Evolutionary conservation across 2,329 filamentous ascomycete genomes (phyloP).

Genomic region (Atkinsonella hypoxylon): DNA sequence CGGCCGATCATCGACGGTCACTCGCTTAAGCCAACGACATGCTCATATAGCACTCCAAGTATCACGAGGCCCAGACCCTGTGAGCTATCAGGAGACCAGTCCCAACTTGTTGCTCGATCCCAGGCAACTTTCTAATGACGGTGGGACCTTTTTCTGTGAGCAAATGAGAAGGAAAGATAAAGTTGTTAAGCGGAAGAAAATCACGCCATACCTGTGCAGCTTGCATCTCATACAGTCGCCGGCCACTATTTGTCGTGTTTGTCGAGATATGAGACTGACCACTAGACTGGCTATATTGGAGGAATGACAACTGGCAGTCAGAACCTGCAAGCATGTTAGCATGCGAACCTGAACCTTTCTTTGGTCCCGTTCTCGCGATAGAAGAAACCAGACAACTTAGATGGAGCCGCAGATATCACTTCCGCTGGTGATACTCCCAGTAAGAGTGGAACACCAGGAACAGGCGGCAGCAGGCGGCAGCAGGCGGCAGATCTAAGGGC

Average conservation of each 20-base stretch:
- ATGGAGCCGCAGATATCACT: neutral
- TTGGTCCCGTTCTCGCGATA: neutral
- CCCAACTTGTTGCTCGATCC: neutral
- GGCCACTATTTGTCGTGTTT: neutral
- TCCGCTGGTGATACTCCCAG: neutral
- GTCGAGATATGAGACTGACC: neutral
- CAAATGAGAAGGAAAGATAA: no score
- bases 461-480: no score
- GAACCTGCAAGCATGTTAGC: neutral
- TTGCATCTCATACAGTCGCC: neutral
- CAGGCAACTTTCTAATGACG: neutral
- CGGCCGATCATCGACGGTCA: neutral
- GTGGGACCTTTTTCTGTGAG: neutral
- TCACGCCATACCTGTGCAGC: neutral
- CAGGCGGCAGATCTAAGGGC: slow-evolving; percentile 3
- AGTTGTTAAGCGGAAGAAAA: neutral
- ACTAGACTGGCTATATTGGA: neutral
- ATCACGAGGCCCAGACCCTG: slow-evolving; percentile 4
- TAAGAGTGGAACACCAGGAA: neutral
- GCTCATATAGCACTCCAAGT: neutral
- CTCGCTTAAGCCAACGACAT: neutral
- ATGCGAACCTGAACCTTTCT: neutral
- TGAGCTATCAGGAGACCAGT: slow-evolving; percentile 1
- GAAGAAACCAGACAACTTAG: neutral
- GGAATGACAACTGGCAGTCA: neutral